Evolutionary conservation across 2,329 filamentous ascomycete species (phyloP).

Genomic region (Drechmeria coniospora): DNA sequence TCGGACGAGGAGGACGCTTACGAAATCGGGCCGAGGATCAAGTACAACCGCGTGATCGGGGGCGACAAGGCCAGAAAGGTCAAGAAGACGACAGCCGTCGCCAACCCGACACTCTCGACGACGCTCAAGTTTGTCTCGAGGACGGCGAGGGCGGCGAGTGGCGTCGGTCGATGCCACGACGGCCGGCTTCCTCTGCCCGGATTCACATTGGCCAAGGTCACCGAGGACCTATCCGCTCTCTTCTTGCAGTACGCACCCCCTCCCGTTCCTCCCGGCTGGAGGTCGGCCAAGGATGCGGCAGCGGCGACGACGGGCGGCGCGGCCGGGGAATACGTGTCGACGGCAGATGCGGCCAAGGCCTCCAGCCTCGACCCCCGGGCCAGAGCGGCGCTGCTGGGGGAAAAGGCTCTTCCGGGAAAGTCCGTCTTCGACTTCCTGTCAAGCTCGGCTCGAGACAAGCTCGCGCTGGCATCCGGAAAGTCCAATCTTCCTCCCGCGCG

Average conservation of each 20-base stretch:
- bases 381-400: constrained; percentile 67
- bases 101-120: constrained; percentile 47
- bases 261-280: constrained; percentile 59
- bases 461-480: constrained; percentile 63
- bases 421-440: constrained; percentile 92
- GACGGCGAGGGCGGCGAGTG: constrained; percentile 13
- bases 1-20: constrained; percentile 95
- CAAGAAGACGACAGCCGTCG: constrained; percentile 27
- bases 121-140: constrained; percentile 67
- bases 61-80: constrained; percentile 72
- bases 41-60: constrained; percentile 68
- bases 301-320: constrained; percentile 2
- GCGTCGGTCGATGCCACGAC: constrained; percentile 57
- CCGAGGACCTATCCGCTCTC: constrained; percentile 19
- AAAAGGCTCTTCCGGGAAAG: constrained; percentile 65
- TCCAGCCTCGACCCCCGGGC: constrained; percentile 62
- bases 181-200: constrained; percentile 66
- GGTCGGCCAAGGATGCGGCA: constrained; percentile 34
- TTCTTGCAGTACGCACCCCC: constrained; percentile 43
- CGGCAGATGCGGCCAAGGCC: constrained; percentile 61
- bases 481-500: constrained; percentile 60
- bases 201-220: constrained; percentile 52
- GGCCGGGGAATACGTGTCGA: constrained; percentile 38
- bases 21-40: constrained; percentile 78
- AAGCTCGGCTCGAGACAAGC: constrained; percentile 56